Evolutionary conservation across 169 alveolate species (phyloP).

Genomic region (Plasmodium coatneyi): DNA sequence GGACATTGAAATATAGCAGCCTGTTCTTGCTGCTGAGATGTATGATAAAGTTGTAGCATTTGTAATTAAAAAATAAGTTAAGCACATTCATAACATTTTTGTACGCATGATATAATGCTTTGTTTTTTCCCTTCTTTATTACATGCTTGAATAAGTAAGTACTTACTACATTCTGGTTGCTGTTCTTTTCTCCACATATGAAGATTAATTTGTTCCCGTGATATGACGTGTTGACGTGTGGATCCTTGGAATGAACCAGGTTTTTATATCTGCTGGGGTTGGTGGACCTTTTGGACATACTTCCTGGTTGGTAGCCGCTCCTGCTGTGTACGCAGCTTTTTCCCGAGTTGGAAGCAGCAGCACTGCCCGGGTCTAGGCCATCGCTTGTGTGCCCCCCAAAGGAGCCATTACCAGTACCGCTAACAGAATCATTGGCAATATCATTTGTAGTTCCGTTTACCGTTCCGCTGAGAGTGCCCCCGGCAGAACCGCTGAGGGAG

Average conservation of each 20-base stretch:
- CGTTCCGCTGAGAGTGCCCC: background rate
- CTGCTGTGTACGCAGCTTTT: background rate
- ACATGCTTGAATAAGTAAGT: constrained; percentile 45
- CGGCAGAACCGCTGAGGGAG: background rate
- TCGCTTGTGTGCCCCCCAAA: background rate
- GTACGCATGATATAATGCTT: constrained; percentile 27
- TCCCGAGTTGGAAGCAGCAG: background rate
- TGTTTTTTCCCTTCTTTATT: constrained; percentile 18
- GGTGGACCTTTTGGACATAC: background rate
- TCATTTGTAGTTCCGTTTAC: background rate
- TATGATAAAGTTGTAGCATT: constrained; percentile 55
- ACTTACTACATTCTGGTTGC: constrained; percentile 44
- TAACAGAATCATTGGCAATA: background rate
- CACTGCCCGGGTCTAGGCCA: background rate
- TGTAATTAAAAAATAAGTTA: constrained; percentile 58
- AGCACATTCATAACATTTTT: constrained; percentile 54
- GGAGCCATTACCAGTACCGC: background rate
- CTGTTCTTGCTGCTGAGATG: constrained; percentile 8
- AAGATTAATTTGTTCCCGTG: constrained; percentile 42
- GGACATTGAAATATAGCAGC: constrained; percentile 32
- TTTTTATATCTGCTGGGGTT: background rate
- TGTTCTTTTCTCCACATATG: constrained; percentile 59
- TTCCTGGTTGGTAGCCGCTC: background rate
- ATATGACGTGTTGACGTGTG: background rate
- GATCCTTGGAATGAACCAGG: background rate